Percentiles rank a stretch among this genome's conserved stretches.
Conservation (phyloP, 257 asterid genomes). For the Scutellaria barbata region DNA sequence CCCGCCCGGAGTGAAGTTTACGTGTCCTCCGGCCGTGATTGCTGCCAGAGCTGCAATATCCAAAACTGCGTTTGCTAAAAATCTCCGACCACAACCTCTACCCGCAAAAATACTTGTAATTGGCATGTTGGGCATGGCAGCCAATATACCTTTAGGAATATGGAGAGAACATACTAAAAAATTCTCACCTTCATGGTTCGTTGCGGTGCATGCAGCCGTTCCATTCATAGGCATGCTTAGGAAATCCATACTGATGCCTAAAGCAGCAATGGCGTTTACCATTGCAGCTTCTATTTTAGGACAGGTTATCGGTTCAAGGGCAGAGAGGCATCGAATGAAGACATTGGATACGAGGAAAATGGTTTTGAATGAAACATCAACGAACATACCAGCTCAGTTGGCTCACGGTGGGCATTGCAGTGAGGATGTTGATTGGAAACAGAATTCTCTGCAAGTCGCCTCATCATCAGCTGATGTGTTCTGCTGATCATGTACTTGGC, state of each 20-base stretch:
- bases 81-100: conserved; percentile 84
- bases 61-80: conserved; percentile 73
- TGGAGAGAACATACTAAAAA: conserved; percentile 91
- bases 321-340: conserved; percentile 74
- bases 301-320: conserved; percentile 89
- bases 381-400: conserved; percentile 15
- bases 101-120: conserved; percentile 72
- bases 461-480: conserved; percentile 34
- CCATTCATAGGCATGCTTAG: conserved; percentile 88
- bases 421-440: conserved; percentile 34
- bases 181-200: conserved; percentile 84
- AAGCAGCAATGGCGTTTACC: conserved; percentile 85
- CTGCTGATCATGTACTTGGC: conserved; percentile 25
- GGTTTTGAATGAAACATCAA: conserved; percentile 24
- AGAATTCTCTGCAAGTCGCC: conserved; percentile 29
- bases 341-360: conserved; percentile 43
- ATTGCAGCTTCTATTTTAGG: conserved; percentile 87
- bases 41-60: conserved; percentile 80
- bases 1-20: conserved; percentile 68
- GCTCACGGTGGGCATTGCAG: conserved; percentile 34
- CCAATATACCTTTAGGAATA: conserved; percentile 76
- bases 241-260: conserved; percentile 85
- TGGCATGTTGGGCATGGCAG: conserved; percentile 82
- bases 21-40: conserved; percentile 73
- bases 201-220: conserved; percentile 88